Conservation (phyloP, 768 basidiomycete genomes). For the Rhodotorula diobovata region DNA sequence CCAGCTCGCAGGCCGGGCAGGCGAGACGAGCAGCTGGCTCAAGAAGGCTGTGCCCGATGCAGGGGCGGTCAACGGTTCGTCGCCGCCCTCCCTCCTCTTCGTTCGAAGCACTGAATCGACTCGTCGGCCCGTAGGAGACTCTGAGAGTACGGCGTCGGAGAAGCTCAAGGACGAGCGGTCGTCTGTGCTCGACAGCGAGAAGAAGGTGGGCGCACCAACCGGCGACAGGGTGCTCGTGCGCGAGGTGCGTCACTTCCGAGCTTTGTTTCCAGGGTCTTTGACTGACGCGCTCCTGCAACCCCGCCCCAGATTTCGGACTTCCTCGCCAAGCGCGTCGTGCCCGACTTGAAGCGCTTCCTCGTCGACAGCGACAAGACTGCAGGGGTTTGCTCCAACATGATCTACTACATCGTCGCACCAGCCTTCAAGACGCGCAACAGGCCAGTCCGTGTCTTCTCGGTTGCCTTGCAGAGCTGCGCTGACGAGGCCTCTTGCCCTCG, state of each 20-base stretch:
- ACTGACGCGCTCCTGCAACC: neutral
- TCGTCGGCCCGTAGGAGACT: constrained; percentile 1
- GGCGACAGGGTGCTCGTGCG: neutral
- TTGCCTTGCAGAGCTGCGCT: neutral
- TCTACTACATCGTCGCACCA: constrained; percentile 76
- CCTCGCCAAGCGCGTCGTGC: constrained; percentile 15
- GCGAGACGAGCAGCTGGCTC: constrained; percentile 52
- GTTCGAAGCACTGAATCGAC: neutral
- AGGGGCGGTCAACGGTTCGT: neutral
- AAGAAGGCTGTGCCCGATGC: neutral
- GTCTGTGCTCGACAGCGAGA: constrained; percentile 10
- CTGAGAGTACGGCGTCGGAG: constrained; percentile 24
- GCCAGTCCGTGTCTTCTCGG: constrained; percentile 43
- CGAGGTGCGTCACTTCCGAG: neutral
- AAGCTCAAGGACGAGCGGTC: constrained; percentile 15
- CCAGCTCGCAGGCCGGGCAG: constrained; percentile 64
- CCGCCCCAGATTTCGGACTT: constrained; percentile 20
- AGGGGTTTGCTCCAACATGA: constrained; percentile 72
- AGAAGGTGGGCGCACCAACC: neutral
- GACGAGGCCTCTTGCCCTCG: neutral
- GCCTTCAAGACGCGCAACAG: constrained; percentile 70
- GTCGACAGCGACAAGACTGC: constrained; percentile 77
- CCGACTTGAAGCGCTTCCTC: constrained; percentile 54
- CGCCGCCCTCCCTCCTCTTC: neutral
- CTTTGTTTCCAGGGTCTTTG: neutral